These are phyloP conservation scores for Zangia roseola DNA, from an alignment of 768 basidiomycete species.

Conservation along the genomic window DNA sequence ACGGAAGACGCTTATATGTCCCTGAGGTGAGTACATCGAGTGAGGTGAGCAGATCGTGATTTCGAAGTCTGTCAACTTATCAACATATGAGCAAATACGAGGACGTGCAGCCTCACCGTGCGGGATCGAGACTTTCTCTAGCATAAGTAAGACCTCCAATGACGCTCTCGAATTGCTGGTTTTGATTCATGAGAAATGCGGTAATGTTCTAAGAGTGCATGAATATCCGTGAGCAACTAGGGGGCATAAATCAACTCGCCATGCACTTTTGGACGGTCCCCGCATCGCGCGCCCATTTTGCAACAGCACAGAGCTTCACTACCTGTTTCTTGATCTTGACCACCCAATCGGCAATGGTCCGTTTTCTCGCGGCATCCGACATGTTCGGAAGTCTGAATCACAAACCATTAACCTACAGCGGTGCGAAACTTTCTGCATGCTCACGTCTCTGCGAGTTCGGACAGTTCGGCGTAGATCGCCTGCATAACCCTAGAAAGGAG, in stretches of 20 bases:
- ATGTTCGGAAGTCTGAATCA: conserved; percentile 67
- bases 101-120: conserved; percentile 52
- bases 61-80: conserved; percentile 62
- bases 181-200: conserved; percentile 83
- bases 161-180: conserved; percentile 75
- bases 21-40: conserved; percentile 86
- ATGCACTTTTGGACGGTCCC: conserved; percentile 84
- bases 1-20: conserved; percentile 80
- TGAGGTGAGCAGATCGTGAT: conserved; percentile 91
- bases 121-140: conserved; percentile 69
- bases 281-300: conserved; percentile 85
- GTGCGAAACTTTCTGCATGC: conserved; percentile 22
- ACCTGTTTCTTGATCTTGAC: conserved; percentile 89
- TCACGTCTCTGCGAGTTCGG: conserved; percentile 85
- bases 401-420: not conserved
- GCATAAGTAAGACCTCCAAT: conserved; percentile 61
- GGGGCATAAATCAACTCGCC: conserved; percentile 40
- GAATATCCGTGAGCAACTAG: not conserved
- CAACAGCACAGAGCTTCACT: conserved; percentile 83
- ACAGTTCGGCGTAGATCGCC: conserved; percentile 78
- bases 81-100: not conserved
- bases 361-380: conserved; percentile 79
- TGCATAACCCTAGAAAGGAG: conserved; percentile 75
- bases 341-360: conserved; percentile 83
- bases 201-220: conserved; percentile 66